phyloP scores from a whole-genome alignment of 2,329 filamentous ascomycete genomes.

The Aureobasidium sp. region DNA sequence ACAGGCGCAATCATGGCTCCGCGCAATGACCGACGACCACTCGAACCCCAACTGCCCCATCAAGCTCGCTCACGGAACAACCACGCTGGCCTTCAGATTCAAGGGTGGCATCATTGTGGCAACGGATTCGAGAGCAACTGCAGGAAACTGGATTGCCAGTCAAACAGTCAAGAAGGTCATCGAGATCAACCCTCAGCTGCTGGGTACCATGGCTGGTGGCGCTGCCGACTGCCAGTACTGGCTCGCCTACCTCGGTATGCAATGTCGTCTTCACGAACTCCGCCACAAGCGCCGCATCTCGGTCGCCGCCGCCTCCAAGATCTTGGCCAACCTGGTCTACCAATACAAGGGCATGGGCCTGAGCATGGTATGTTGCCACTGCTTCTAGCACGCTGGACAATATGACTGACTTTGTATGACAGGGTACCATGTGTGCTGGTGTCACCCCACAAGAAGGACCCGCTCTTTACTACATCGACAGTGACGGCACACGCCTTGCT shows the following conservation, averaged over 20 bases:
- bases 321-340: constrained; percentile 96
- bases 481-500: constrained; percentile 81
- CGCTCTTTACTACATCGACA: constrained; percentile 98
- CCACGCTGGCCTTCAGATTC: constrained; percentile 95
- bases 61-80: constrained; percentile 98
- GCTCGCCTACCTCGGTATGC: constrained; percentile 97
- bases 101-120: constrained; percentile 97
- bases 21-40: constrained; percentile 93
- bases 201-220: constrained; percentile 97
- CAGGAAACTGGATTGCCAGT: constrained; percentile 98
- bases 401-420: neutral
- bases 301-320: constrained; percentile 94
- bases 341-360: constrained; percentile 98
- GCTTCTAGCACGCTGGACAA: neutral
- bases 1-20: constrained; percentile 87
- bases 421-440: constrained; percentile 95
- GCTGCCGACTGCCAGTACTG: constrained; percentile 99
- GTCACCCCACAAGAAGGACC: constrained; percentile 93
- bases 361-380: constrained; percentile 56
- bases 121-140: constrained; percentile 93
- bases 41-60: constrained; percentile 95
- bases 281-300: constrained; percentile 98
- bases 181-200: constrained; percentile 87
- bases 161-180: constrained; percentile 99
- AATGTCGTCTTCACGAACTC: constrained; percentile 97